Conservation (phyloP, 257 asterid genomes). For the Mentha longifolia region DNA sequence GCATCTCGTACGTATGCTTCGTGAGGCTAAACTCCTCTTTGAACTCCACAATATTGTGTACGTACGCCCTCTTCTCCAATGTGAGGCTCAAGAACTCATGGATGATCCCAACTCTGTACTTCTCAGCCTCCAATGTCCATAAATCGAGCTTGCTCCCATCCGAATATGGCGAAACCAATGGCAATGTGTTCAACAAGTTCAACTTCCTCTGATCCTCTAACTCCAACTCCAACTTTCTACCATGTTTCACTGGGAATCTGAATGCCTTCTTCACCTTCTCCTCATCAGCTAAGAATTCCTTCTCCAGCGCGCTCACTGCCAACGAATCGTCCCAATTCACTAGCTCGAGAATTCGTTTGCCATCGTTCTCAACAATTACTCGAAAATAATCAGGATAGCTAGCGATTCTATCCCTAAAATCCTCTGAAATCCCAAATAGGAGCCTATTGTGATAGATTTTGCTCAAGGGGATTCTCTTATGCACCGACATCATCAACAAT, state of each 20-base stretch:
- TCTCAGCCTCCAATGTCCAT: constrained; percentile 95
- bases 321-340: constrained; percentile 76
- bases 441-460: constrained; percentile 78
- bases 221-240: constrained; percentile 71
- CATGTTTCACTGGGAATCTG: constrained; percentile 74
- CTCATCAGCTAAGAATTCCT: constrained; percentile 72
- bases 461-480: constrained; percentile 70
- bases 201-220: constrained; percentile 71
- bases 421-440: constrained; percentile 80
- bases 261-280: constrained; percentile 80
- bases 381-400: constrained; percentile 68
- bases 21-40: constrained; percentile 90
- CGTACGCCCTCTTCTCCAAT: constrained; percentile 91
- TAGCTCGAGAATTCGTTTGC: constrained; percentile 72
- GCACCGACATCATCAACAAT: constrained; percentile 76
- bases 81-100: constrained; percentile 96
- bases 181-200: constrained; percentile 82
- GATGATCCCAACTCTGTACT: constrained; percentile 81
- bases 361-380: constrained; percentile 63
- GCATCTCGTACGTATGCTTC: constrained; percentile 85
- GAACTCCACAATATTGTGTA: constrained; percentile 94
- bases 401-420: constrained; percentile 74
- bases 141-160: constrained; percentile 76
- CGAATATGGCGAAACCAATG: constrained; percentile 91
- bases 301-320: constrained; percentile 79